phyloP scores from a whole-genome alignment of 345 rosid genomes.

The Brassica cretica region DNA sequence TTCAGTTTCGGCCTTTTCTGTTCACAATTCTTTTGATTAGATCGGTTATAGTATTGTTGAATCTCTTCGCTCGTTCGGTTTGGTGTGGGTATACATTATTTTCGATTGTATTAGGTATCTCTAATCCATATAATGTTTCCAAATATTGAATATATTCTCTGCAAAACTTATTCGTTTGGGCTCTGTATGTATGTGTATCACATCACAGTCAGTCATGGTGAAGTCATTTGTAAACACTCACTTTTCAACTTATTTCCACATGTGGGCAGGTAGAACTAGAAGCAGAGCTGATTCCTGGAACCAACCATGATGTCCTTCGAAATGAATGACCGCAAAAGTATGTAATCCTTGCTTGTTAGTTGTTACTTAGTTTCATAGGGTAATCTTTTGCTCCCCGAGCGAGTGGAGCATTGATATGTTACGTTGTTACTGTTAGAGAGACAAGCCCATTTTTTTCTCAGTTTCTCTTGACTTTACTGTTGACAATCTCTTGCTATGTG shows the following conservation, averaged over 20 bases:
- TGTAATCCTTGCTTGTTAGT: neutral
- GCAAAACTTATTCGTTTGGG: neutral
- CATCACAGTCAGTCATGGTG: neutral
- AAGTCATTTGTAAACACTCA: neutral
- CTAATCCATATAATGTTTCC: slow-evolving; percentile 2
- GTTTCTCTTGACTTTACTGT: neutral
- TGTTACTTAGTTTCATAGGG: neutral
- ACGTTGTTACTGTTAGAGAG: neutral
- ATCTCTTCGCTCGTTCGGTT: slow-evolving; percentile 11
- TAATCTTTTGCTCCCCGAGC: neutral
- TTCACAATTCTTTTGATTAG: slow-evolving; percentile 1
- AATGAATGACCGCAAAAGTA: slow-evolving; percentile 46
- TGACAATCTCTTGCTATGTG: neutral
- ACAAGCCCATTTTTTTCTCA: neutral
- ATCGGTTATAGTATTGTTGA: slow-evolving; percentile 5
- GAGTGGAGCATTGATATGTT: neutral
- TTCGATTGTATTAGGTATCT: neutral
- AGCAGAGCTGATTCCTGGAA: slow-evolving; percentile 22
- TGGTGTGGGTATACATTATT: neutral
- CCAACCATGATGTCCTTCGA: slow-evolving; percentile 42
- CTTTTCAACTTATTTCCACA: neutral
- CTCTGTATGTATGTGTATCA: neutral
- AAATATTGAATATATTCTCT: neutral
- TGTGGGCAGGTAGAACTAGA: slow-evolving; percentile 3
- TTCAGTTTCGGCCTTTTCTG: neutral